Evolutionary conservation across 805 yeast genomes (phyloP).

Genomic region (Jamesozyma spencerorum): DNA sequence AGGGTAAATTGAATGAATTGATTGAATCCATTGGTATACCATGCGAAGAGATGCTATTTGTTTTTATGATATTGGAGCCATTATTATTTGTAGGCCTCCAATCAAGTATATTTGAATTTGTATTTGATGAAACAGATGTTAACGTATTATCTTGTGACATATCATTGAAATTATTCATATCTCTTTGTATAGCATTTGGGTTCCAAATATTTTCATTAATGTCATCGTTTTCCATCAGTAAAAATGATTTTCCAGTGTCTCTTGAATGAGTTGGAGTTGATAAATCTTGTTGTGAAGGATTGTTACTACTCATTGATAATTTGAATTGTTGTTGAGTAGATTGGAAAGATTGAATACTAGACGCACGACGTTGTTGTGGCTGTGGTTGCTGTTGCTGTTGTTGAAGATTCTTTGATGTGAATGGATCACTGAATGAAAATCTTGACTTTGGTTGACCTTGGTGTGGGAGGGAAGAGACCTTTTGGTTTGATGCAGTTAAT

Average conservation of each 20-base stretch:
- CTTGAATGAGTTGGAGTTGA: constrained; percentile 6
- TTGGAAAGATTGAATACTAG: constrained; percentile 1
- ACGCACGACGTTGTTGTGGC: background rate
- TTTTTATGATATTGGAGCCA: too few species aligned
- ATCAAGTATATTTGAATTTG: constrained; percentile 24
- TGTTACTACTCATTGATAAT: background rate
- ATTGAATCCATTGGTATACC: background rate
- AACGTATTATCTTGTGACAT: constrained; percentile 1
- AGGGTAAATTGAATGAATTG: too few species aligned
- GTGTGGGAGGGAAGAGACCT: constrained; percentile 23
- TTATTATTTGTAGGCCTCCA: constrained; percentile 16
- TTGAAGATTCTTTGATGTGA: constrained; percentile 21
- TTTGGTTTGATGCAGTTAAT: constrained; percentile 2
- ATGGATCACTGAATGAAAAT: constrained; percentile 57
- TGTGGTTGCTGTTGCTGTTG: constrained; percentile 7
- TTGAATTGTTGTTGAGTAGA: background rate
- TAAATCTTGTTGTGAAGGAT: constrained; percentile 9
- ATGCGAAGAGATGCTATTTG: too few species aligned
- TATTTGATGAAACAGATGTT: constrained; percentile 9
- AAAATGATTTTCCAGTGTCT: constrained; percentile 36
- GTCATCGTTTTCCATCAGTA: constrained; percentile 33
- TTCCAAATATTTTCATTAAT: constrained; percentile 30
- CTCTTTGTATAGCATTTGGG: constrained; percentile 23
- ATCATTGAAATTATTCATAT: constrained; percentile 11
- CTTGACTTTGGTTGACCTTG: constrained; percentile 34